phyloP scores from a whole-genome alignment of 2,329 filamentous ascomycete species.

The Alternaria sp. region DNA sequence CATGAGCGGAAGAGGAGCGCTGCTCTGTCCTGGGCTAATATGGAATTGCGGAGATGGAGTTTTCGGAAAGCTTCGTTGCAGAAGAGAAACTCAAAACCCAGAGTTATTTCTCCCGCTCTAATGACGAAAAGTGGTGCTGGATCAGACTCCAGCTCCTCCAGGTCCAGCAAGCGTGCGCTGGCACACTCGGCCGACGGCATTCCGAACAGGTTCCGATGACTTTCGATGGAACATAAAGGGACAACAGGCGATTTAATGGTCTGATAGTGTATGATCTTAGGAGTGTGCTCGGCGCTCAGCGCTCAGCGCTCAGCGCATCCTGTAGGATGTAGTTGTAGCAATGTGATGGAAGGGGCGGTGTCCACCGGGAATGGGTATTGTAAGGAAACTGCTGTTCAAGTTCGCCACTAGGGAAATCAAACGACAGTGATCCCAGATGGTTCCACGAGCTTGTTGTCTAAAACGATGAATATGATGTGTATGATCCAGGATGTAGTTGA shows the following conservation, averaged over 20 bases:
- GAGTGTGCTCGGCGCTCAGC: background rate
- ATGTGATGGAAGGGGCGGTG: slow-evolving; percentile 8
- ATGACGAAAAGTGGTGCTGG: slow-evolving; percentile 36
- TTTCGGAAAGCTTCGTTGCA: slow-evolving; percentile 36
- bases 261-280: background rate
- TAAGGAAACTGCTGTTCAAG: background rate
- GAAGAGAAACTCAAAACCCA: slow-evolving; percentile 32
- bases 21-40: slow-evolving; percentile 19
- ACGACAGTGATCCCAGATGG: background rate
- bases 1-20: slow-evolving; percentile 41
- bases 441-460: background rate
- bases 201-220: background rate
- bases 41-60: slow-evolving; percentile 8
- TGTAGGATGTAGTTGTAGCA: background rate
- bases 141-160: slow-evolving; percentile 36
- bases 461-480: background rate
- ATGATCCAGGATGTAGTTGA: background rate
- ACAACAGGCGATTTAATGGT: background rate
- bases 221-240: slow-evolving; percentile 1
- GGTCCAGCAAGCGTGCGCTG: slow-evolving; percentile 21
- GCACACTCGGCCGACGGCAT: slow-evolving; percentile 13
- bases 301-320: background rate
- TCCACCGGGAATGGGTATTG: background rate
- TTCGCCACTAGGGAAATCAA: slow-evolving; percentile 5
- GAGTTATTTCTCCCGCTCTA: slow-evolving; percentile 14